Base-by-base conservation (phyloP, 2,329 filamentous ascomycete genomes). In the Diaporthe citrichinensis region DNA sequence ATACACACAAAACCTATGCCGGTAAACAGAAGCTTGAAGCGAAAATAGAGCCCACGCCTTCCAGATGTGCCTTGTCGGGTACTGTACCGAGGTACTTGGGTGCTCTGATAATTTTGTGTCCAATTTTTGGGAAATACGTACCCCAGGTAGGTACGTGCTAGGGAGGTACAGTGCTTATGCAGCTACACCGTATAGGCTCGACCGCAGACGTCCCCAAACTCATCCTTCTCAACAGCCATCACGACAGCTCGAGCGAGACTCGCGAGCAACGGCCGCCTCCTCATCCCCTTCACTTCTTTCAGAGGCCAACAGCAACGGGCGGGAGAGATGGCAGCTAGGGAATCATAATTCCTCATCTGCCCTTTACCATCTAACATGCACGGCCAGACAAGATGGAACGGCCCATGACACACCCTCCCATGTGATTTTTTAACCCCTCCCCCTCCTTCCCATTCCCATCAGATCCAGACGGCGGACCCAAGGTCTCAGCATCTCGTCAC, bases 361-460 rank as follows among this genome's bases (percentile, higher is more conserved):
- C 20, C 46, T 68, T 39, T 41, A 25, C 28, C 25, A 12, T 31
- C n/a, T 61, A 57, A 17, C 59, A 46, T 39, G 14, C 2, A 39
- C 65, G 57, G 53, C 73, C 36, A 69, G 71, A 36, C 25, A 73
- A 68, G 71, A 73, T 73, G 71, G 71, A 73, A 41, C 59, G 58
- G 55, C 61, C 31, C 51, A 31, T 55, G 23, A 73, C 61, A 71
- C 25, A 57, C 20, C 31, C 46, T 68, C 31, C 62, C 53, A 51
- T 71, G 53, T 53, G 49, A n/a, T 28, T 55, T 34, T 20, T 53
- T 36, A 8, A 17, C 44, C 15, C n/a, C 4, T 1, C 8, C 25
- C 14, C 7, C 23, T 7, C 12, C 4, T 23, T 41, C 20, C 41
- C 10, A 8, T 23, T 31, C 34, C 31, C 55, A 14, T 49, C 23